A percentile compares a stretch with the other conserved stretches of the same genome.
These are phyloP conservation scores for Corrigiola litoralis DNA, from an alignment of 179 eudicot species.

Conservation along the genomic window DNA sequence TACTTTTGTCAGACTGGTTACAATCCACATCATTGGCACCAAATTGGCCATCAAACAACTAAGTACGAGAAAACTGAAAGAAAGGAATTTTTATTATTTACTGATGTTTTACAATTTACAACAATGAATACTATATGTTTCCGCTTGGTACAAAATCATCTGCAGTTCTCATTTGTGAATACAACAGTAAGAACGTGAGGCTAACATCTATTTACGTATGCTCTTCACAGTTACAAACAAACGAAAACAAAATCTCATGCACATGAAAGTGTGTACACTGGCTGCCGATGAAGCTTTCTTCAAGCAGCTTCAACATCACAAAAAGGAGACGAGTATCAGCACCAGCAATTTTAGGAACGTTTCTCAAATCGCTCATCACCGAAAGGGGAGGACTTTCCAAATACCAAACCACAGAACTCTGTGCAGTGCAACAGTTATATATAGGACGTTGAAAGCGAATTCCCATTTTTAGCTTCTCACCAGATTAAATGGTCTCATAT, in stretches of 20 bases:
- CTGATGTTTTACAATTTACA: constrained; percentile 25
- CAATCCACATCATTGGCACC: too few species aligned
- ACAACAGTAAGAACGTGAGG: constrained; percentile 11
- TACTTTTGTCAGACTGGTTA: too few species aligned
- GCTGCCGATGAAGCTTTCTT: constrained; percentile 18
- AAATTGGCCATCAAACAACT: too few species aligned
- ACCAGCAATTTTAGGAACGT: constrained; percentile 3
- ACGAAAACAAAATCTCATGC: too few species aligned
- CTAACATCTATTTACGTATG: constrained; percentile 27
- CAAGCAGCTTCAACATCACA: constrained; percentile 24
- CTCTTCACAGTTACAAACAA: constrained; percentile 11
- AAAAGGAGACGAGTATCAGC: constrained; percentile 19
- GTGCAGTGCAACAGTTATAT: background rate
- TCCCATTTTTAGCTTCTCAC: background rate
- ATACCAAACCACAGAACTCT: background rate
- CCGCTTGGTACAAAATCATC: constrained; percentile 24
- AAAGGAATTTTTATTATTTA: constrained; percentile 17
- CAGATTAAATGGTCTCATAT: background rate
- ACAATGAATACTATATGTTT: background rate
- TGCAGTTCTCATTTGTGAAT: constrained; percentile 4
- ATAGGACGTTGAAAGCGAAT: background rate
- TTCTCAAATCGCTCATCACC: background rate
- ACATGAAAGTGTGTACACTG: constrained; percentile 1
- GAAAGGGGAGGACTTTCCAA: background rate
- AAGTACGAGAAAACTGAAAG: background rate